Conservation (phyloP, 306 rosid species). For the Quercus parvula region DNA sequence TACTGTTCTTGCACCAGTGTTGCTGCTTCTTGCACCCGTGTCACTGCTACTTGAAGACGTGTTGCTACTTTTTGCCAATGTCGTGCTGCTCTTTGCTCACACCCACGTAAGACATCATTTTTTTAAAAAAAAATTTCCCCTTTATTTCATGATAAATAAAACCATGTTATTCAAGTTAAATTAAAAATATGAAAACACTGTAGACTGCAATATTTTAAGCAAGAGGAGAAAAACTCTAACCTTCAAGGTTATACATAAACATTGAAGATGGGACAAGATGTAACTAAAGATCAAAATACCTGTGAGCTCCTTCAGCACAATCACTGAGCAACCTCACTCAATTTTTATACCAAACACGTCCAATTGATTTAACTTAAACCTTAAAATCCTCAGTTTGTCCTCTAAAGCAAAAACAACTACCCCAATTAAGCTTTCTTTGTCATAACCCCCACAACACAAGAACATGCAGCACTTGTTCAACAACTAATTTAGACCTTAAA, state of each 20-base stretch:
- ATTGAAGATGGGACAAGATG: not conserved
- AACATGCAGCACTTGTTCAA: too few species aligned
- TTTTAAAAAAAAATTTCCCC: not conserved
- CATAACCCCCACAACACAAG: too few species aligned
- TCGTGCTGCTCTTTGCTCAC: not conserved
- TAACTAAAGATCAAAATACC: slow-evolving; percentile 24
- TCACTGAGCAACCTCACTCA: slow-evolving; percentile 56
- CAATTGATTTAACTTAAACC: too few species aligned
- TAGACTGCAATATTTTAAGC: not conserved
- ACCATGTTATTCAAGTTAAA: not conserved
- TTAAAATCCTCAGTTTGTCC: too few species aligned
- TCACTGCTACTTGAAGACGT: too few species aligned
- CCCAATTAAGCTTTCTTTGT: too few species aligned
- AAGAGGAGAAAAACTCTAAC: too few species aligned
- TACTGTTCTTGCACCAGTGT: too few species aligned
- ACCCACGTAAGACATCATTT: not conserved
- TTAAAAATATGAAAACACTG: not conserved
- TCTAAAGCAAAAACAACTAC: too few species aligned
- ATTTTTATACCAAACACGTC: slow-evolving; percentile 49
- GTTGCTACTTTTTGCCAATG: too few species aligned
- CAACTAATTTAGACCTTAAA: too few species aligned
- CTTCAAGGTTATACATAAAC: not conserved
- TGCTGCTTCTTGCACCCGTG: too few species aligned
- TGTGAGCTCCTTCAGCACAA: slow-evolving; percentile 65
- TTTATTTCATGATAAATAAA: not conserved